These are phyloP conservation scores for Pythium dissimile DNA, from an alignment of 352 stramenopile species.

Conservation along the genomic window DNA sequence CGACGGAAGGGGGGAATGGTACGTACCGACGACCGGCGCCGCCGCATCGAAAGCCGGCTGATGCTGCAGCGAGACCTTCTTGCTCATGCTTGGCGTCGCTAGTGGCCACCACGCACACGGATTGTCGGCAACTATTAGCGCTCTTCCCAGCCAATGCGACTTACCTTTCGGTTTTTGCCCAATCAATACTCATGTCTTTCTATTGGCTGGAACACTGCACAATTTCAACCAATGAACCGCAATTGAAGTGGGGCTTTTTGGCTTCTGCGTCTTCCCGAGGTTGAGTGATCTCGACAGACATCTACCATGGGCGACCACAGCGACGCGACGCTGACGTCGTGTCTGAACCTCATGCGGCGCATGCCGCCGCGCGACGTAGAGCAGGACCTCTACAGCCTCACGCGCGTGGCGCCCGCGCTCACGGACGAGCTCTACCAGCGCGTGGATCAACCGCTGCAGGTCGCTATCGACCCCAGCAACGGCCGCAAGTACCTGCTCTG, in stretches of 20 bases:
- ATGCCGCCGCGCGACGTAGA: constrained; percentile 87
- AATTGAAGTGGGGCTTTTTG: constrained; percentile 2
- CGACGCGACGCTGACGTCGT: constrained; percentile 59
- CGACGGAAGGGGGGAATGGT: background rate
- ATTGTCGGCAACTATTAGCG: background rate
- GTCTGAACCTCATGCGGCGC: constrained; percentile 87
- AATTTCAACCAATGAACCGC: constrained; percentile 12
- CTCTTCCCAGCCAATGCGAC: constrained; percentile 23
- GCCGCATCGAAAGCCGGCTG: constrained; percentile 50
- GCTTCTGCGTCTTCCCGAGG: background rate
- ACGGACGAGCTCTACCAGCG: constrained; percentile 92
- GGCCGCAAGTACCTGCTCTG: constrained; percentile 91
- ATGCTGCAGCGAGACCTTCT: constrained; percentile 65
- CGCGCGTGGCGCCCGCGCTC: constrained; percentile 73
- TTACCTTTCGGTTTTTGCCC: constrained; percentile 7
- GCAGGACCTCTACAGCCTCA: constrained; percentile 79
- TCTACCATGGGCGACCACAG: constrained; percentile 25
- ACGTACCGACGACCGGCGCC: constrained; percentile 60
- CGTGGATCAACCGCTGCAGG: constrained; percentile 90
- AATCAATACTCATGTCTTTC: constrained; percentile 2
- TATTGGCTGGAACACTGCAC: constrained; percentile 3
- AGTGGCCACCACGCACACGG: background rate
- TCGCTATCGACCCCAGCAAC: constrained; percentile 80
- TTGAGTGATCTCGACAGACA: background rate
- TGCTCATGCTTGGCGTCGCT: constrained; percentile 37